Evolutionary conservation across 2,329 filamentous ascomycete genomes (phyloP).

Genomic region (Fusarium pseudonygamai): DNA sequence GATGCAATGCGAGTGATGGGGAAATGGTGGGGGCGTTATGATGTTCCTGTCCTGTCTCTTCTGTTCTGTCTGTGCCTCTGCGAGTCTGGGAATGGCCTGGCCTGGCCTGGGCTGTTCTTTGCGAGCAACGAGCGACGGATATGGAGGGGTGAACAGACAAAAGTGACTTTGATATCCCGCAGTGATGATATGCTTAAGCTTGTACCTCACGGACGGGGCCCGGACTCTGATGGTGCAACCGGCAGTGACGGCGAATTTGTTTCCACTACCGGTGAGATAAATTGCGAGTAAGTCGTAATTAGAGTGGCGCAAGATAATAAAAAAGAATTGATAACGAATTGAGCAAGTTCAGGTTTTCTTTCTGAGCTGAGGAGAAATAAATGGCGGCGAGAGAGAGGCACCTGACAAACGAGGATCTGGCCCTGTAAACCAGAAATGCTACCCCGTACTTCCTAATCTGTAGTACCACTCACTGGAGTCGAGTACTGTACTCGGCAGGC

Average conservation of each 20-base stretch:
- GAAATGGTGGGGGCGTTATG: slow-evolving; percentile 21
- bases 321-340: background rate
- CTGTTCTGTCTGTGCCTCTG: background rate
- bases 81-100: background rate
- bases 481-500: background rate
- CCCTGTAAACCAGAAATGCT: slow-evolving; percentile 6
- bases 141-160: slow-evolving; percentile 14
- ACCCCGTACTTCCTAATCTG: slow-evolving; percentile 26
- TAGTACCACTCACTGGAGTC: background rate
- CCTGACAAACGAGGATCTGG: slow-evolving; percentile 11
- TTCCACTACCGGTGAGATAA: slow-evolving; percentile 9
- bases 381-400: slow-evolving; percentile 4
- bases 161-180: slow-evolving; percentile 22
- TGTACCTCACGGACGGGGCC: slow-evolving; percentile 27
- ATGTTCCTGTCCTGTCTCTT: slow-evolving; percentile 1
- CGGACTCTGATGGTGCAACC: slow-evolving; percentile 27
- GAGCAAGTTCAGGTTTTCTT: background rate
- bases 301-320: slow-evolving; percentile 7
- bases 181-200: slow-evolving; percentile 6
- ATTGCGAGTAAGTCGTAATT: background rate
- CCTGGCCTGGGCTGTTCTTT: slow-evolving; percentile 5
- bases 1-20: slow-evolving; percentile 25
- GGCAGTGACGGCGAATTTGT: slow-evolving; percentile 14
- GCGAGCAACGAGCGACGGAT: slow-evolving; percentile 23
- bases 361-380: slow-evolving; percentile 2